Conservation (phyloP, 345 rosid genomes). For the Odontarrhena argentea region DNA sequence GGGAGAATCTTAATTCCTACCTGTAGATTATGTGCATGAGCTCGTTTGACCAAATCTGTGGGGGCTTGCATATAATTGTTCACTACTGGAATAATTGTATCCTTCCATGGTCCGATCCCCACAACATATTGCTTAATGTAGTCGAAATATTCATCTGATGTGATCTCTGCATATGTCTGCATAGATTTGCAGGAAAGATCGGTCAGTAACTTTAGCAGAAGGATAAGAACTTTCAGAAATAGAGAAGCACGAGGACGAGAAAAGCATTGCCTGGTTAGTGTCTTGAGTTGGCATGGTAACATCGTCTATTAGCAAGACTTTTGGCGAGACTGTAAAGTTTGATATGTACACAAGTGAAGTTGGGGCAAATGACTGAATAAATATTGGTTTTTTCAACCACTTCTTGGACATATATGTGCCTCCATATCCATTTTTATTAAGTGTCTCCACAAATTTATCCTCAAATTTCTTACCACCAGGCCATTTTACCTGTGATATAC, state of each 20-base stretch:
- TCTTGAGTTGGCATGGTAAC: constrained; percentile 70
- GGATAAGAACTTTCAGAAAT: not conserved
- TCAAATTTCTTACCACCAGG: constrained; percentile 72
- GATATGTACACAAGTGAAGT: constrained; percentile 78
- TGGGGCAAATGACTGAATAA: constrained; percentile 96
- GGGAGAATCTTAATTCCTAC: constrained; percentile 39
- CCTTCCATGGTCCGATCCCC: constrained; percentile 99
- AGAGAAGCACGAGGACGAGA: not conserved
- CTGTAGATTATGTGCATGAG: constrained; percentile 76
- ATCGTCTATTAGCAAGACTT: constrained; percentile 72
- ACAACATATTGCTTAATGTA: constrained; percentile 79
- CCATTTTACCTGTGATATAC: constrained; percentile 74
- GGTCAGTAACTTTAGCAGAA: not conserved
- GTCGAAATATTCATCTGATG: constrained; percentile 71
- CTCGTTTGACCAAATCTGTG: constrained; percentile 85
- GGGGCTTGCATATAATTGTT: constrained; percentile 66
- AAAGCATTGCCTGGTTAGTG: constrained; percentile 71
- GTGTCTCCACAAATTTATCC: constrained; percentile 71
- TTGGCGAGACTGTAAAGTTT: constrained; percentile 70
- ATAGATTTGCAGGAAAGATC: not conserved
- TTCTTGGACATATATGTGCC: constrained; percentile 79
- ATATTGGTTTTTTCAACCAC: constrained; percentile 78
- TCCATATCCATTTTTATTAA: constrained; percentile 73
- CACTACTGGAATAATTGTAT: constrained; percentile 70
- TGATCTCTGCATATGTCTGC: constrained; percentile 91